Conservation (phyloP, 2,329 filamentous ascomycete genomes). For the Fusarium kyushuense region DNA sequence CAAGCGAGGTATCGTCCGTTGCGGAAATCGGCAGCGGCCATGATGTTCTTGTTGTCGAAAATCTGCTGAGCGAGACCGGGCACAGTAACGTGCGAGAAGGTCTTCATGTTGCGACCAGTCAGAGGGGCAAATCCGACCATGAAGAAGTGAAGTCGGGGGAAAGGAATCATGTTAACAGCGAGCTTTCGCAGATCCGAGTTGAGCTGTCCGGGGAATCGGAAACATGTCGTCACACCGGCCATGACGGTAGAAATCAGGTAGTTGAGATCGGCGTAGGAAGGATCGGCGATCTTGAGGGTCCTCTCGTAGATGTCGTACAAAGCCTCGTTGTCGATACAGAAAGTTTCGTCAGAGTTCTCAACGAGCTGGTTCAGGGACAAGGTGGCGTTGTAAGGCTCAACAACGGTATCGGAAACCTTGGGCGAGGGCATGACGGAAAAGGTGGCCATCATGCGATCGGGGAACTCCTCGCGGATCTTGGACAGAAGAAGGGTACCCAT, state of each 20-base stretch:
- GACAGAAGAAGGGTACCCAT: constrained; percentile 99
- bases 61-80: constrained; percentile 99
- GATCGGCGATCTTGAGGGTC: constrained; percentile 97
- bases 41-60: constrained; percentile 99
- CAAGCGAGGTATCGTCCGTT: constrained; percentile 99
- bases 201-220: constrained; percentile 99
- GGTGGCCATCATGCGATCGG: constrained; percentile 99
- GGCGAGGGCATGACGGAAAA: constrained; percentile 99
- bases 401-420: constrained; percentile 99
- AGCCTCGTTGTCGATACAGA: constrained; percentile 99
- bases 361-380: constrained; percentile 99
- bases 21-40: constrained; percentile 99
- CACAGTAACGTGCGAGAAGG: constrained; percentile 96
- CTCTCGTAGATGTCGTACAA: constrained; percentile 99
- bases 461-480: constrained; percentile 99
- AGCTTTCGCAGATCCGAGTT: constrained; percentile 99
- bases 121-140: constrained; percentile 99
- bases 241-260: constrained; percentile 99
- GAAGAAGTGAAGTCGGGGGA: constrained; percentile 99
- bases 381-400: constrained; percentile 99
- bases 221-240: constrained; percentile 97
- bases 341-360: constrained; percentile 99
- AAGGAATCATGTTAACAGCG: constrained; percentile 99
- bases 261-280: constrained; percentile 98
- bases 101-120: constrained; percentile 84